Base-by-base conservation (phyloP, 2,329 filamentous ascomycete genomes). In the Colletotrichum eremochloae region DNA sequence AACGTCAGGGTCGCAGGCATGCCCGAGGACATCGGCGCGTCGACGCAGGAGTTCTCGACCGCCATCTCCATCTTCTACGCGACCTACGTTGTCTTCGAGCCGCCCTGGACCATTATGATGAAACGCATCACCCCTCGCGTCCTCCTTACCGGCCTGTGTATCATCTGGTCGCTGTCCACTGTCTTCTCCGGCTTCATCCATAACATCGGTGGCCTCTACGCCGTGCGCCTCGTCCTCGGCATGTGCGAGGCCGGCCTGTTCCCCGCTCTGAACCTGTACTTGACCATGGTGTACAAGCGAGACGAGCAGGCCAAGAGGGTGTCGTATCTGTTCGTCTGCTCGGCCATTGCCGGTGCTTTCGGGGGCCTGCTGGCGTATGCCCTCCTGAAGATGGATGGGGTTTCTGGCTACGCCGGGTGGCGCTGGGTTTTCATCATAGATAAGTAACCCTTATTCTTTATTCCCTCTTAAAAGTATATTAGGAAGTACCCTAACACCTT, bases 371-470 rank as follows among this genome's bases (percentile, higher is more conserved):
- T 81, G 15, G 90, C 89, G 1, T 90, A 87, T 68, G 87, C 83
- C 5, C 74, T 85, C 14, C 72, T 81, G 11, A 79, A 83, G 84
- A 84, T 86, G 18, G 81, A 78, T 0, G 84, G 84, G 1, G 79
- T 82, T 33, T 79, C 81, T 84, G 85, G 70, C 3, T 69, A 61
- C 38, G 70, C 66, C 3, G 70, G 70, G 2, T 88, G 86, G 86
- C 78, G 84, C 73, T 88, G 81, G 84, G 81, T 88, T 0, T 88
- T 84, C 68, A 85, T 87, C 36, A 84, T 88, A 24, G 86, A 88
- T n/a, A n/a, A n/a, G n/a, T n/a, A n/a, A n/a, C n/a, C n/a, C n/a
- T n/a, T n/a, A n/a, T n/a, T n/a, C n/a, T n/a, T n/a, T n/a, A n/a
- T n/a, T n/a, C n/a, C n/a, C n/a, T n/a, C n/a, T n/a, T n/a, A n/a